phyloP scores from a whole-genome alignment of 176 grass and related monocot genomes.

The Aegilops bicornis region DNA sequence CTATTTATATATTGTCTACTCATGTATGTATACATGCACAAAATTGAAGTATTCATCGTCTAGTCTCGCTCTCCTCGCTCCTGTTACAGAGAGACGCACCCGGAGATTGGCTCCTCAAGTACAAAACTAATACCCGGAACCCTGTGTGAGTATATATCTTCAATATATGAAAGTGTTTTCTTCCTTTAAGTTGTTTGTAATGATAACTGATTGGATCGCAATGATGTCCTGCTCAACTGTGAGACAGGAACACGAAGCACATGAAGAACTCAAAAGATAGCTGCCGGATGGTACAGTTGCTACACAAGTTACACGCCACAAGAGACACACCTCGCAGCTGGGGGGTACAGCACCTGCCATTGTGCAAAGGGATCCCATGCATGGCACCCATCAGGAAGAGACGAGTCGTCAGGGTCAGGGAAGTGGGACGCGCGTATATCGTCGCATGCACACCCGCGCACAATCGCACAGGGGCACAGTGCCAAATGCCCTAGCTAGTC shows the following conservation, averaged over 20 bases:
- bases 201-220: not conserved
- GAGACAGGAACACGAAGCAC: not conserved
- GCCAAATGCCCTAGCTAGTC: not conserved
- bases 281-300: not conserved
- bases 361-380: slow-evolving; percentile 11
- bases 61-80: too few relatives aligned
- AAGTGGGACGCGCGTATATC: not conserved
- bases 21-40: too few relatives aligned
- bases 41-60: too few relatives aligned
- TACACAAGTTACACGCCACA: not conserved
- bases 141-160: too few relatives aligned
- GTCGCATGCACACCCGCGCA: not conserved
- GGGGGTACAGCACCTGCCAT: slow-evolving; percentile 5
- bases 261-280: not conserved
- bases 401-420: not conserved
- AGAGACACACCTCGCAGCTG: slow-evolving; percentile 2
- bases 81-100: too few relatives aligned
- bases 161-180: too few relatives aligned
- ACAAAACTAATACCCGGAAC: too few relatives aligned
- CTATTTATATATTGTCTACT: too few relatives aligned
- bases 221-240: not conserved
- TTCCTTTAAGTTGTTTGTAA: not conserved
- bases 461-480: not conserved
- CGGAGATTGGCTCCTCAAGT: too few relatives aligned
- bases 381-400: slow-evolving; percentile 4